Evolutionary conservation across 805 yeast genomes (phyloP), one percentile per base, ranked within the genome.

Genomic region (Cyberlindnera mississippiensis): DNA sequence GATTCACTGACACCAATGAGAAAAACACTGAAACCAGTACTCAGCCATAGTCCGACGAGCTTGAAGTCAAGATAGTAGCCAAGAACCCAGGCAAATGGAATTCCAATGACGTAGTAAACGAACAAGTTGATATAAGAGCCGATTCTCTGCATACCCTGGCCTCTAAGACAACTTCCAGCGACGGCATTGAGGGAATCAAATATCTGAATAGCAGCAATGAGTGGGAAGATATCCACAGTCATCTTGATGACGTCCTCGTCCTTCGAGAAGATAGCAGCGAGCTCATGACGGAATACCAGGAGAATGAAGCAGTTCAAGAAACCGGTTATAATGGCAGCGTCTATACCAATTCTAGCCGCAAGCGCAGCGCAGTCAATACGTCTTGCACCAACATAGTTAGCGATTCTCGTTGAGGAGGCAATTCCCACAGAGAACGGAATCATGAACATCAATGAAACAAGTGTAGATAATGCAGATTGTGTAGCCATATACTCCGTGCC

Each of bases 131-230:
- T 67, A 39, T 74, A 68, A 11, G 93, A 84, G 0, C 96, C 96
- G 29, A 85, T 69, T 33, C 76, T 72, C 60, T 88, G 96, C 60
- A 85, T 73, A 9, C 96, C 95, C 62, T 86, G 95, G 14, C 96
- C 95, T 49, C 96, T 72, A 42, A 89, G 67, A 31, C 89, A 71
- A 2, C 96, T 90, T 8, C 93, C 93, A 5, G 82, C 73, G 19
- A 54, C 53, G 3, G 87, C 85, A 50, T 84, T 85, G 42, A 80
- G 57, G 1, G 85, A 71, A 57, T 89, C 96, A 41, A 78, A 73
- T 27, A 84, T 57, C 59, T 85, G 95, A 51, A 84, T 76, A 13
- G 78, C 29, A 1, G 88, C 86, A 20, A 82, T 78, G 32, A 83
- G 59, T 0, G 82, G 82, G 33, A 86, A 60, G 4, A 82, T 68